These are phyloP conservation scores for Toxicodendron radicans DNA, from an alignment of 345 rosid genomes.

Conservation along the genomic window DNA sequence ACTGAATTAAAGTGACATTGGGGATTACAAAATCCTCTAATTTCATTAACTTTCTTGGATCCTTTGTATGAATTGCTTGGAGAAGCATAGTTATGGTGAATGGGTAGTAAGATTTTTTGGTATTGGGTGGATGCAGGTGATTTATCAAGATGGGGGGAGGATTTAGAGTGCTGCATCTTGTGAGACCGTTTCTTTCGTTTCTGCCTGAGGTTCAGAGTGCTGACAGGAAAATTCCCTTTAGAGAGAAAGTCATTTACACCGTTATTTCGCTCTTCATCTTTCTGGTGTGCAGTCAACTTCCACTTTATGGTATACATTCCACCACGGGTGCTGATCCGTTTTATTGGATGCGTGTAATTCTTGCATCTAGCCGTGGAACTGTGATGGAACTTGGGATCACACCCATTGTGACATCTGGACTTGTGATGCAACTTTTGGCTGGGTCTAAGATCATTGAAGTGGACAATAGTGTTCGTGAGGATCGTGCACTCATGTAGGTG, in stretches of 20 bases:
- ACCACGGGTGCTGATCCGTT: conserved; percentile 73
- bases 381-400: conserved; percentile 82
- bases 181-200: conserved; percentile 61
- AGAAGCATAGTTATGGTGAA: not conserved
- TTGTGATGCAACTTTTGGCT: conserved; percentile 69
- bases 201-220: conserved; percentile 67
- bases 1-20: no score
- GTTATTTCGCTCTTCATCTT: conserved; percentile 61
- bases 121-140: conserved; percentile 52
- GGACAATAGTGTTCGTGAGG: conserved; percentile 73
- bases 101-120: conserved; percentile 4
- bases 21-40: no score
- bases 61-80: not conserved
- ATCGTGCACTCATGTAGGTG: conserved; percentile 66
- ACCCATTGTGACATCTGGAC: conserved; percentile 70
- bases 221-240: conserved; percentile 64
- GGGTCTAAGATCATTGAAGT: conserved; percentile 81
- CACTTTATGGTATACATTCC: conserved; percentile 71
- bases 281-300: conserved; percentile 74
- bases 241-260: conserved; percentile 66
- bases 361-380: conserved; percentile 73
- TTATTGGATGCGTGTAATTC: conserved; percentile 82
- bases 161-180: conserved; percentile 63
- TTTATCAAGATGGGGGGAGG: conserved; percentile 61
- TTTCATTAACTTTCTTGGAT: no score